These are phyloP conservation scores for Melastoma malabathricum DNA, from an alignment of 345 rosid genomes.

Conservation along the genomic window DNA sequence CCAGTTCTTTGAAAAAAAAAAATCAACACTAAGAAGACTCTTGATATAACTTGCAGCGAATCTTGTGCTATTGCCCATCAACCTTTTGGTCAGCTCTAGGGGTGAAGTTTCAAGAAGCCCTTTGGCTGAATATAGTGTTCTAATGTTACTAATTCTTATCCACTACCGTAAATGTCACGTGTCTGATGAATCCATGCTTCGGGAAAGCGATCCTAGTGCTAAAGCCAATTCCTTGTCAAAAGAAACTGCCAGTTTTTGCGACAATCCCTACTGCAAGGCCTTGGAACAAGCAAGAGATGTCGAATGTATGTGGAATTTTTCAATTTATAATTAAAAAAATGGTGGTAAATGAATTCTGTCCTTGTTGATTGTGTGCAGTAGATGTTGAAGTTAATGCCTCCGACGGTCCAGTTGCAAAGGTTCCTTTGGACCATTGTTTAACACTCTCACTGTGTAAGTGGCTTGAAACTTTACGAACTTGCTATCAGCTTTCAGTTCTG, in stretches of 20 bases:
- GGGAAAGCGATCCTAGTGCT: conserved; percentile 51
- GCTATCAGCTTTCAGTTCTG: background rate
- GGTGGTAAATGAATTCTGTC: conserved; percentile 7
- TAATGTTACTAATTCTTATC: conserved; percentile 71
- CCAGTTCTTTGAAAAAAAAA: too few species aligned
- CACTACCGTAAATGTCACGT: conserved; percentile 57
- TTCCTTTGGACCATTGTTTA: conserved; percentile 84
- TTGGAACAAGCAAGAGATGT: conserved; percentile 77
- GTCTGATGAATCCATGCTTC: conserved; percentile 42
- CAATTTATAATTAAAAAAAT: background rate
- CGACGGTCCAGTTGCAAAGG: conserved; percentile 44
- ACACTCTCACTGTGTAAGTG: conserved; percentile 87
- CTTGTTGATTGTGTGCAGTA: conserved; percentile 60
- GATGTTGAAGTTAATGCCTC: conserved; percentile 68
- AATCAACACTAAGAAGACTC: too few species aligned
- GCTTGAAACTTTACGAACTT: background rate
- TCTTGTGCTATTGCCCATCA: conserved; percentile 69
- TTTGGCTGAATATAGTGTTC: conserved; percentile 72
- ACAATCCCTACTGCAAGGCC: conserved; percentile 75
- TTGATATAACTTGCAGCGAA: conserved; percentile 42
- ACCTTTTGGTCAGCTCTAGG: conserved; percentile 59
- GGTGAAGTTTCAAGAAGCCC: conserved; percentile 48
- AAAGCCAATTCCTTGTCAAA: conserved; percentile 48
- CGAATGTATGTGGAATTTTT: conserved; percentile 47
- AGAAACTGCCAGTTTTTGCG: conserved; percentile 34